Evolutionary conservation across 495 filamentous ascomycete genomes (phyloP).

Genomic region (Pseudotulostoma volvatum): DNA sequence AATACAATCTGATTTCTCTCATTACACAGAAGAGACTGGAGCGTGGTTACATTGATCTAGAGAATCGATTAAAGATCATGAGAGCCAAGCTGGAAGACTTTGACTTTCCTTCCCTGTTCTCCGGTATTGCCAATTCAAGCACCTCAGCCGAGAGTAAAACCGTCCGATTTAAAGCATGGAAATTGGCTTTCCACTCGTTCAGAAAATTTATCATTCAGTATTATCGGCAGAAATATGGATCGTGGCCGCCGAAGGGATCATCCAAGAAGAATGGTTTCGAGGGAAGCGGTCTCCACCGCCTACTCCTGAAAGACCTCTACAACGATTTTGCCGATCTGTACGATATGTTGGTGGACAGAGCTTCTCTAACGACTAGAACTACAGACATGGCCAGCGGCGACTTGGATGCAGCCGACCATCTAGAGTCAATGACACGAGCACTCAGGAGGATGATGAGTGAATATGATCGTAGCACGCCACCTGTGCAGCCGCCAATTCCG

Average conservation of each 20-base stretch:
- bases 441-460: constrained; percentile 65
- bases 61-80: constrained; percentile 46
- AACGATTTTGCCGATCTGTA: constrained; percentile 75
- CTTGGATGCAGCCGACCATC: constrained; percentile 20
- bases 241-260: constrained; percentile 83
- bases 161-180: constrained; percentile 76
- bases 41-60: constrained; percentile 63
- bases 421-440: constrained; percentile 31
- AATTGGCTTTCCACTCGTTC: constrained; percentile 50
- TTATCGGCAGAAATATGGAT: constrained; percentile 71
- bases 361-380: constrained; percentile 33
- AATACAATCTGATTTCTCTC: constrained; percentile 49
- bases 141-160: constrained; percentile 54
- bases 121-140: constrained; percentile 71
- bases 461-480: constrained; percentile 74
- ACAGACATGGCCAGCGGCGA: constrained; percentile 27
- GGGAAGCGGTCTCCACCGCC: constrained; percentile 68
- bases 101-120: constrained; percentile 80
- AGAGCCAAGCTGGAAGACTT: constrained; percentile 60
- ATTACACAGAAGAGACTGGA: constrained; percentile 66
- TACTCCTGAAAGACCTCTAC: constrained; percentile 69
- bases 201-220: constrained; percentile 57
- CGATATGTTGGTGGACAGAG: constrained; percentile 72
- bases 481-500: constrained; percentile 79
- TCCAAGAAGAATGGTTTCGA: constrained; percentile 88